phyloP scores from a whole-genome alignment of 805 yeast genomes.

The Diddensiella transvaalensis region DNA sequence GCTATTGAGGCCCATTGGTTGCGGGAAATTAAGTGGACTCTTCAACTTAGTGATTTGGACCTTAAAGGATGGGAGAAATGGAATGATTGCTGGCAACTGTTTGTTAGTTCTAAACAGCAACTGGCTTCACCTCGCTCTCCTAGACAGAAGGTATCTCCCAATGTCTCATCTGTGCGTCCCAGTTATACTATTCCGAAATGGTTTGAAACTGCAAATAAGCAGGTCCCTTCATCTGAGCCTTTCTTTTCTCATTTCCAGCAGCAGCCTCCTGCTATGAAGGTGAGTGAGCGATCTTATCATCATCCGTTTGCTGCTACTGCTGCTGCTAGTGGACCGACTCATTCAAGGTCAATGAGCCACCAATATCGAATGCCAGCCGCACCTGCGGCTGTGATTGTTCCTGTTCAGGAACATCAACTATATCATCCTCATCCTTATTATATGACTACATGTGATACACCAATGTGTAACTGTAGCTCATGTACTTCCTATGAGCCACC shows the following conservation, averaged over 20 bases:
- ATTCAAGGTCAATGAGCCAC: background rate
- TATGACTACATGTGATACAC: conserved; percentile 18
- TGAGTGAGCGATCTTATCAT: conserved; percentile 3
- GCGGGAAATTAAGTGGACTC: conserved; percentile 53
- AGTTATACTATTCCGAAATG: conserved; percentile 27
- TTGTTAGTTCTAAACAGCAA: conserved; percentile 4
- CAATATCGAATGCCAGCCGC: background rate
- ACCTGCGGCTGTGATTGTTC: conserved; percentile 2
- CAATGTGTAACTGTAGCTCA: conserved; percentile 21
- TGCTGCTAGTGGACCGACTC: background rate
- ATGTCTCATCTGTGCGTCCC: conserved; percentile 15
- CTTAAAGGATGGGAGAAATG: conserved; percentile 32
- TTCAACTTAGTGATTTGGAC: conserved; percentile 40
- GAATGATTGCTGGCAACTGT: conserved; percentile 32
- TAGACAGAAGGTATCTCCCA: conserved; percentile 1
- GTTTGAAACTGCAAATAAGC: conserved; percentile 22
- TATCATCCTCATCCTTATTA: conserved; percentile 18
- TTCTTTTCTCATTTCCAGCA: conserved; percentile 25
- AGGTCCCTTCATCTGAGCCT: conserved; percentile 1
- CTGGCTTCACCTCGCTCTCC: conserved; percentile 8
- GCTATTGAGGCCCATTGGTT: conserved; percentile 70
- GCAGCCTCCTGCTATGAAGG: conserved; percentile 15
- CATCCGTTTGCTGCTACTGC: background rate
- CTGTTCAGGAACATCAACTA: background rate
- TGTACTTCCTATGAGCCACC: conserved; percentile 21